A percentile compares a stretch with the other conserved stretches of the same genome.
Conservation (phyloP, 306 rosid genomes). For the Cyclanthera cordifolia region DNA sequence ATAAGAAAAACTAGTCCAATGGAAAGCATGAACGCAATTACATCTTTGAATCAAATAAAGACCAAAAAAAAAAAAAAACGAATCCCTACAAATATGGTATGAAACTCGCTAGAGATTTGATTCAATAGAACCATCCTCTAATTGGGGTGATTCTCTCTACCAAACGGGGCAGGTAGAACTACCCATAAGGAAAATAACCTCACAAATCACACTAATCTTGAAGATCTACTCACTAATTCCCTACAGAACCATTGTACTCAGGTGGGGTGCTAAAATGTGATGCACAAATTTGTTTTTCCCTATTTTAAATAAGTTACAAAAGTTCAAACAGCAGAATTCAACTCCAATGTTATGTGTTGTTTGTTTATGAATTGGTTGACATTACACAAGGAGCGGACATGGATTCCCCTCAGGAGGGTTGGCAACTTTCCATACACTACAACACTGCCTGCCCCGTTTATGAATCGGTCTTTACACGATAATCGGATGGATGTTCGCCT, state of each 20-base stretch:
- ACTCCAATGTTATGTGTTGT: background rate
- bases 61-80: too few species aligned
- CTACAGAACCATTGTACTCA: background rate
- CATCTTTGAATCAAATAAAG: too few species aligned
- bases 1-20: too few species aligned
- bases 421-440: background rate
- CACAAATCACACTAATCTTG: background rate
- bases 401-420: background rate
- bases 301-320: background rate
- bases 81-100: background rate
- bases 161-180: background rate
- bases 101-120: background rate
- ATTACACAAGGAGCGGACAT: background rate
- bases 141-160: background rate
- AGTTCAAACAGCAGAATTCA: background rate
- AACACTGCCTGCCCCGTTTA: background rate
- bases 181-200: background rate
- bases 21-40: too few species aligned
- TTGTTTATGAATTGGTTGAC: background rate
- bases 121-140: background rate
- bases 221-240: background rate
- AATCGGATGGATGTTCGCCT: background rate
- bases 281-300: background rate
- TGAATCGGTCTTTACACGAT: background rate
- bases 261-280: background rate